Evolutionary conservation across 2,329 filamentous ascomycete species (phyloP).

Genomic region (Penicillium sp.): DNA sequence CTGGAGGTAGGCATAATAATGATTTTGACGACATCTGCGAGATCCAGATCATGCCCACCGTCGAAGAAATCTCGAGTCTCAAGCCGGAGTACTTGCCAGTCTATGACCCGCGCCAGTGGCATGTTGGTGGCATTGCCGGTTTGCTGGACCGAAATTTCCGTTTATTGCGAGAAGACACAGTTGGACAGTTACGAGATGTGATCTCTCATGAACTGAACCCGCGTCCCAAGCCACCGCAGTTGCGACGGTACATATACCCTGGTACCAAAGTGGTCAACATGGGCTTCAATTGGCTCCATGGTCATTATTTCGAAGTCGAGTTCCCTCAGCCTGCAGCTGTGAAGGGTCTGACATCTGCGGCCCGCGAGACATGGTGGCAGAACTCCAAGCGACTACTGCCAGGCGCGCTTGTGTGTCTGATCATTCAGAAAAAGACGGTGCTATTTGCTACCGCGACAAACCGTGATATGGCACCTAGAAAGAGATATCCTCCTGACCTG

Average conservation of each 20-base stretch:
- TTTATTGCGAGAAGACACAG: conserved; percentile 37
- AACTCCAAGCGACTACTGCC: conserved; percentile 30
- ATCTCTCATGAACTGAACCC: conserved; percentile 21
- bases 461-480: conserved; percentile 12
- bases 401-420: conserved; percentile 30
- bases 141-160: conserved; percentile 38
- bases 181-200: conserved; percentile 33
- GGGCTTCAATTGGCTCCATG: conserved; percentile 17
- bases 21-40: conserved; percentile 33
- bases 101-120: conserved; percentile 30
- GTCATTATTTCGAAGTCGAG: conserved; percentile 21
- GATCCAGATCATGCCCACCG: conserved; percentile 38
- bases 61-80: conserved; percentile 32
- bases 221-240: conserved; percentile 2
- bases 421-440: conserved; percentile 15
- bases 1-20: conserved; percentile 39
- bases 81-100: conserved; percentile 34
- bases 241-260: conserved; percentile 15
- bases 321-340: conserved; percentile 27
- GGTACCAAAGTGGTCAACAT: conserved; percentile 9
- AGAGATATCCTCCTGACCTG: neutral
- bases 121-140: conserved; percentile 26
- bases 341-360: neutral
- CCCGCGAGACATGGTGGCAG: conserved; percentile 30
- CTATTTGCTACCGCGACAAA: conserved; percentile 28